phyloP scores from a whole-genome alignment of 202 grass and related monocot genomes.

The Hordeum pubiflorum region DNA sequence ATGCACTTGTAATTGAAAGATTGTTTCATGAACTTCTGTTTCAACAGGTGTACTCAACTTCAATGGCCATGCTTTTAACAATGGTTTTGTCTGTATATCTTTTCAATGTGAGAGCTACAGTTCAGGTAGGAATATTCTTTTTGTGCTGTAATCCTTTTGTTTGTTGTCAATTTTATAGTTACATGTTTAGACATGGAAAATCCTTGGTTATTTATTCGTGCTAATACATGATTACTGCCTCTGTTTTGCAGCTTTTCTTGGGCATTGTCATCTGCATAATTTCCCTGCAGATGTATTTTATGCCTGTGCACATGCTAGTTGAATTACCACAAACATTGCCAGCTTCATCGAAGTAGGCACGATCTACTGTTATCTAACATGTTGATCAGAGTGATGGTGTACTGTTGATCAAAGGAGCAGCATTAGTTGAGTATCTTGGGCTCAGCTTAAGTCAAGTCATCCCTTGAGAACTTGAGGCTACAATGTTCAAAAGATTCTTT shows the following conservation, averaged over 20 bases:
- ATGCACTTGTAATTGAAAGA: background rate
- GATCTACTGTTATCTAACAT: conserved; percentile 18
- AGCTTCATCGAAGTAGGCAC: conserved; percentile 33
- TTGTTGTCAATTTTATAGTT: background rate
- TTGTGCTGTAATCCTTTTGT: background rate
- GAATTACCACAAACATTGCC: conserved; percentile 53
- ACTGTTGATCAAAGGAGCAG: conserved; percentile 22
- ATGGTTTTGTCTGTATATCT: conserved; percentile 86
- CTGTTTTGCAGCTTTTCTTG: conserved; percentile 59
- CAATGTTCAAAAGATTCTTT: conserved; percentile 2
- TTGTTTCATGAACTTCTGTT: conserved; percentile 2
- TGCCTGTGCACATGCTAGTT: conserved; percentile 56
- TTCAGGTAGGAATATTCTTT: conserved; percentile 53
- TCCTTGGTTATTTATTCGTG: background rate
- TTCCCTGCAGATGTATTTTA: conserved; percentile 85
- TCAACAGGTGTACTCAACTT: conserved; percentile 87
- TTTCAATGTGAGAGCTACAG: conserved; percentile 75
- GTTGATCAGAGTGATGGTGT: background rate
- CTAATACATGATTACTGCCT: conserved; percentile 14
- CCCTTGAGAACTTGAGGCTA: background rate
- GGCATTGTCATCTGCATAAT: conserved; percentile 77
- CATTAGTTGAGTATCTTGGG: background rate
- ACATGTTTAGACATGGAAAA: background rate
- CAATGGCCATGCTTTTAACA: conserved; percentile 96
- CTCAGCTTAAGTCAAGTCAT: background rate